These are phyloP conservation scores for Aspergillus luchuensis DNA, from an alignment of 2,329 filamentous ascomycete genomes.

Conservation along the genomic window DNA sequence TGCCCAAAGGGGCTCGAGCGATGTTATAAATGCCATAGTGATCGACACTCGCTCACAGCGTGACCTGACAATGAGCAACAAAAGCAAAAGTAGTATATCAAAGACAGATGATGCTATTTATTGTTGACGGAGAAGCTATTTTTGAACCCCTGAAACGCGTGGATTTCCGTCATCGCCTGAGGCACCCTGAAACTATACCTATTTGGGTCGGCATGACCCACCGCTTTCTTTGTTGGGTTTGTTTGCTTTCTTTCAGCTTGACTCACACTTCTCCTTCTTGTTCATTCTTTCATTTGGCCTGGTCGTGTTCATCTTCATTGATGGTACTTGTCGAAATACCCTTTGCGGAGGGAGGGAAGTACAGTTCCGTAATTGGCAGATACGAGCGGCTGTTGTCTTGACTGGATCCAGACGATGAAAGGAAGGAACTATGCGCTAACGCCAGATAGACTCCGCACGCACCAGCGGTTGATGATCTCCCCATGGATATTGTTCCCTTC, in stretches of 20 bases:
- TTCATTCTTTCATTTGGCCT: neutral
- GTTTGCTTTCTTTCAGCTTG: neutral
- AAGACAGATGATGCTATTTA: neutral
- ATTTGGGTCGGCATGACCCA: neutral
- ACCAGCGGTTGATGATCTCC: neutral
- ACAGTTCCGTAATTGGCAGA: neutral
- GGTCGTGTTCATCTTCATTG: neutral
- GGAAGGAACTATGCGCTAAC: neutral
- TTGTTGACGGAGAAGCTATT: neutral
- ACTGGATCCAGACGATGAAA: neutral
- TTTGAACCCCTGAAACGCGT: conserved; percentile 4
- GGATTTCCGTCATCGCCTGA: neutral
- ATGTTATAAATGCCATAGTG: conserved; percentile 4
- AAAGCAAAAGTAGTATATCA: neutral
- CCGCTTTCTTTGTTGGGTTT: conserved; percentile 1
- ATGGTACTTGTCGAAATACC: too few species aligned
- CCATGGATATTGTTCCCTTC: neutral
- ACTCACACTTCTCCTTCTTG: neutral
- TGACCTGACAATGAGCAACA: conserved; percentile 1
- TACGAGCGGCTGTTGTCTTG: neutral
- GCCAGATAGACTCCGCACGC: neutral
- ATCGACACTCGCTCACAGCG: neutral
- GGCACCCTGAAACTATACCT: neutral
- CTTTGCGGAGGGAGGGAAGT: neutral
- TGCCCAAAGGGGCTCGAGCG: conserved; percentile 1